Evolutionary conservation across 495 filamentous ascomycete genomes (phyloP).

Genomic region (Penicillium lagena): DNA sequence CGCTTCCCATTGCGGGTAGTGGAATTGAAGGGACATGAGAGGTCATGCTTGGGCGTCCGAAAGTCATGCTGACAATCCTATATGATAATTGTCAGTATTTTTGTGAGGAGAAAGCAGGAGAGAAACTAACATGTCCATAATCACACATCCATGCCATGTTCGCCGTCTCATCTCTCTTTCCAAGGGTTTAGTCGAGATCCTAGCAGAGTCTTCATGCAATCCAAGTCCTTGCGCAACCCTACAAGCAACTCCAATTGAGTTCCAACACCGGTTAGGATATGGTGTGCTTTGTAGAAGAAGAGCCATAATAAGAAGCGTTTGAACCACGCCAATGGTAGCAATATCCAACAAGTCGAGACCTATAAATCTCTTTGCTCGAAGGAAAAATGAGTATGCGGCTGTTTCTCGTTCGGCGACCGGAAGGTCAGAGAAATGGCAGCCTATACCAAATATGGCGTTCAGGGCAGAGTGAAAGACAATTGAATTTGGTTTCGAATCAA

Average conservation of each 20-base stretch:
- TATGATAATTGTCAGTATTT: not conserved
- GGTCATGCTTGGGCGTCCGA: slow-evolving; percentile 40
- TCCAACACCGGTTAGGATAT: slow-evolving; percentile 42
- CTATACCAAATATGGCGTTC: slow-evolving; percentile 39
- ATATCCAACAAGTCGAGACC: slow-evolving; percentile 39
- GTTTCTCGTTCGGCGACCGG: slow-evolving; percentile 25
- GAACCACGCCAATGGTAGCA: slow-evolving; percentile 37
- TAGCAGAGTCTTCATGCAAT: slow-evolving; percentile 30
- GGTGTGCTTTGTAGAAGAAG: slow-evolving; percentile 40
- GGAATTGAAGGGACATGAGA: slow-evolving; percentile 26
- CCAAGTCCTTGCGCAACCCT: slow-evolving; percentile 41
- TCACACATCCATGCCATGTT: slow-evolving; percentile 44
- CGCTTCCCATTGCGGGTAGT: slow-evolving; percentile 18
- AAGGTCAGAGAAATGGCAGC: slow-evolving; percentile 39
- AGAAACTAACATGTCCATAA: slow-evolving; percentile 38
- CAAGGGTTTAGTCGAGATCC: slow-evolving; percentile 16
- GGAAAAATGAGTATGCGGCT: slow-evolving; percentile 36
- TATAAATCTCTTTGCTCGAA: slow-evolving; percentile 36
- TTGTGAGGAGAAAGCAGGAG: too few relatives aligned
- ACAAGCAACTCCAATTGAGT: slow-evolving; percentile 40
- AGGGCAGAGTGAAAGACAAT: slow-evolving; percentile 39
- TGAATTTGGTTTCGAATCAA: slow-evolving; percentile 30
- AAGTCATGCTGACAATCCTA: slow-evolving; percentile 44
- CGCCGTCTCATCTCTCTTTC: slow-evolving; percentile 38
- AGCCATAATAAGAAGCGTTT: slow-evolving; percentile 37